Base-by-base conservation (phyloP, 495 filamentous ascomycete species). In the Lasiosphaeria hispida region DNA sequence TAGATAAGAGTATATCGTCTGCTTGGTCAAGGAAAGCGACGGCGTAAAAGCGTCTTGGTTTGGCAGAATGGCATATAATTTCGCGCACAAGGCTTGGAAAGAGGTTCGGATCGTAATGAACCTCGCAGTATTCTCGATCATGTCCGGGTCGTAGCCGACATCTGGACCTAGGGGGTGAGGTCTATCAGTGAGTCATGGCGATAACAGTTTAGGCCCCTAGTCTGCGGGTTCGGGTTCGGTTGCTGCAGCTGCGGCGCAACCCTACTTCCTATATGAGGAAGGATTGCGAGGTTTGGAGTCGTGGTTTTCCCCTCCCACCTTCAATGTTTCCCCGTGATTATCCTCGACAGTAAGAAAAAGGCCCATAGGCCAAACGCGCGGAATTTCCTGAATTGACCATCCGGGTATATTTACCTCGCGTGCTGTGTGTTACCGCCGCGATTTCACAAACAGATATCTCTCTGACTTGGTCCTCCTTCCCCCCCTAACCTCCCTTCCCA, bases 211-310 rank as follows among this genome's bases (percentile, higher is more conserved):
- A 5, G 5, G 23, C 2, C 23, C 5, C 2, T 5, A 30, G 23
- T 30, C 23, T 30, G 23, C 23, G 5, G 2, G 23, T 5, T 30
- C 23, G 23, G 23, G 23, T 30, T 30, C 23, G 5, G 23, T 30
- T 30, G 2, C 33, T 49, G 40, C 23, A 37, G 30, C 38, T 11
- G 43, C 43, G 43, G 10, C 17, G 15, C 18, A 19, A 35, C 35
- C 40, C 10, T 35, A n/a, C 53, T 33, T 55, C 53, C 53, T 55
- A 47, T 48, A 45, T 36, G 15, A 47, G 53, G 30, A 48, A 55
- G 15, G 41, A 47, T 18, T 44, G 52, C 52, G 40, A 42, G n/a
- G 30, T 7, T 41, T 38, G 42, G 17, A 40, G 23, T 37, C 15
- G 17, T 17, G 14, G 47, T 18, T 6, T 36, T 36, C 14, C 40